Base-by-base conservation (phyloP, 306 rosid species). In the Quercus rubra region DNA sequence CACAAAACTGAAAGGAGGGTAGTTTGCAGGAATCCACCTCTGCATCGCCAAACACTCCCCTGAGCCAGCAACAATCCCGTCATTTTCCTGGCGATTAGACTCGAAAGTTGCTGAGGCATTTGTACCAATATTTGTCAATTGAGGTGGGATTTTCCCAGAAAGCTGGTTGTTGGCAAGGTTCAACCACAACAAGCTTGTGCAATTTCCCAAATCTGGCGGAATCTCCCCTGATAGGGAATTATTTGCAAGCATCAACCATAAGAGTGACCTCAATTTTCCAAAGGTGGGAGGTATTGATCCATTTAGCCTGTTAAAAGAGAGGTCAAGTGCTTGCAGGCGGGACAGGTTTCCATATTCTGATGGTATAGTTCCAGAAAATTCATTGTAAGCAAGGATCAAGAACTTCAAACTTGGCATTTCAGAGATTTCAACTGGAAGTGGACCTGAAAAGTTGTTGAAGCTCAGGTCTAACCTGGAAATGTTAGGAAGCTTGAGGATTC, bases 1-100 rank as follows among this genome's bases (percentile, higher is more conserved):
- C 33, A 79, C 92, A 83, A 93, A 95, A 64, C 91, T 93, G 88
- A 93, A 95, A 70, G 98, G 99, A 82, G 99, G 96, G 83, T 93
- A 95, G 76, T 95, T 88, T 76, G 96, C 99, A 35, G 99, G 99
- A 62, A 95, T 85, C 99, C 99, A 95, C 87, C 98, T 90, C 84
- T 1, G 90, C 97, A 95, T 95, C 28, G 94, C 85, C 52, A 91
- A 81, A 71, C 99, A 95, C 83, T 95, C 99, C 31, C 98, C 97
- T 1, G 98, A 91, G 27, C 94, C 99, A 2, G 91, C 92, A 3
- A 77, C 12, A 41, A 90, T 41, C 61, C 21, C 19, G 7, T 78
- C 79, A 12, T 20, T 56, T 74, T 30, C 43, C 67, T 84, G 73
- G 31, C 79, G 75, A 59, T 85, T 95, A 9, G 5, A 59, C 69